Conservation (phyloP, 176 grass and related monocot species). For the Oropetium thomaeum region DNA sequence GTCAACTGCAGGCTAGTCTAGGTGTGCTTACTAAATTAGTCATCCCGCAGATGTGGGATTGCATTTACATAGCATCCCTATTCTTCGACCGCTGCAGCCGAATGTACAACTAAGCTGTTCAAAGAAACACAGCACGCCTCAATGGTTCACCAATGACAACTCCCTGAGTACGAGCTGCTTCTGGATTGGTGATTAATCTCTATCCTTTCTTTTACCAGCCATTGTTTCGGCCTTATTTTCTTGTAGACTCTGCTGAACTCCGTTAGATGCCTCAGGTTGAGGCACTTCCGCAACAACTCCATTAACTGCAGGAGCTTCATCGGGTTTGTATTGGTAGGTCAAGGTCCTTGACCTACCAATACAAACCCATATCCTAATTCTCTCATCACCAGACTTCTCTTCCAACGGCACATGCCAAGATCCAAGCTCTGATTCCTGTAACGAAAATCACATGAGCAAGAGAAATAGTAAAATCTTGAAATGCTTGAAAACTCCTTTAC, state of each 20-base stretch:
- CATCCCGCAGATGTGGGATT: not conserved
- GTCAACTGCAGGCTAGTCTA: not conserved
- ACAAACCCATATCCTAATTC: conserved; percentile 73
- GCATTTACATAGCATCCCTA: not conserved
- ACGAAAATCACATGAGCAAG: conserved; percentile 8
- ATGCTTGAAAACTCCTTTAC: not conserved
- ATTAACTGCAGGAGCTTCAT: conserved; percentile 2
- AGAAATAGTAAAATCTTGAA: not conserved
- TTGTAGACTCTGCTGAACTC: not conserved
- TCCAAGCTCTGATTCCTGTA: conserved; percentile 68
- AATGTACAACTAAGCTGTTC: not conserved
- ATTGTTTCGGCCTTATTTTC: conserved; percentile 31
- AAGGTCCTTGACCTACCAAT: conserved; percentile 45
- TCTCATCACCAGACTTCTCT: conserved; percentile 63
- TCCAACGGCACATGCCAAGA: conserved; percentile 84
- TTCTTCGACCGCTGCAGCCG: not conserved
- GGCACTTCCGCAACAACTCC: not conserved
- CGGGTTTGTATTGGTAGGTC: too few species aligned
- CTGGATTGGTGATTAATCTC: conserved; percentile 30
- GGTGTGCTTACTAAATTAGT: not conserved
- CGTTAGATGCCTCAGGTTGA: not conserved
- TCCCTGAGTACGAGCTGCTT: not conserved
- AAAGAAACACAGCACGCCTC: not conserved
- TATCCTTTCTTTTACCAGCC: conserved; percentile 75
- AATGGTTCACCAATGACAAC: not conserved